These are phyloP conservation scores for Termitomyces sp. DNA, from an alignment of 768 basidiomycete species.

Conservation along the genomic window DNA sequence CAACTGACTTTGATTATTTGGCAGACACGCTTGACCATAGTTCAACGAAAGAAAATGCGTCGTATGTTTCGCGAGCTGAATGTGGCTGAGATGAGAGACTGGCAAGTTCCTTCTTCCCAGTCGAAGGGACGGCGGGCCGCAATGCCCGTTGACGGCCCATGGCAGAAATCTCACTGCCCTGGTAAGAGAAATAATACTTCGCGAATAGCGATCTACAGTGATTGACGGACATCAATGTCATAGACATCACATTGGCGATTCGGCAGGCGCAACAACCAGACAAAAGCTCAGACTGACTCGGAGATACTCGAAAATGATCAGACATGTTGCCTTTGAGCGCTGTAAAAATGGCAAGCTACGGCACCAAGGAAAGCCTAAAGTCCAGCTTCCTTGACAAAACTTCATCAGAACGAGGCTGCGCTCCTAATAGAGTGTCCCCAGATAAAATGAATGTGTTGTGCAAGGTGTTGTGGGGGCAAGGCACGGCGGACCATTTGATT, in stretches of 20 bases:
- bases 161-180: neutral
- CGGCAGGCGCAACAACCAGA: slow-evolving; percentile 1
- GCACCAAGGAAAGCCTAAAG: neutral
- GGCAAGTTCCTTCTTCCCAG: neutral
- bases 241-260: neutral
- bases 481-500: slow-evolving; percentile 10
- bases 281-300: neutral
- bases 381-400: neutral
- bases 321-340: neutral
- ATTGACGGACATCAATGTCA: slow-evolving; percentile 1
- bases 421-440: neutral
- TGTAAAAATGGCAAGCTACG: neutral
- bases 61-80: neutral
- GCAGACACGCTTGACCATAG: slow-evolving; percentile 55
- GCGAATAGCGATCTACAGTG: neutral
- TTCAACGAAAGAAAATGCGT: neutral
- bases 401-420: neutral
- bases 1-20: slow-evolving; percentile 64
- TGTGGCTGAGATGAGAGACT: neutral
- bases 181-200: neutral
- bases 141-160: slow-evolving; percentile 4
- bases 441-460: slow-evolving; percentile 1
- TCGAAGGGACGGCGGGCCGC: slow-evolving; percentile 5
- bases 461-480: neutral
- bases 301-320: neutral